phyloP scores from a whole-genome alignment of 148 eudicot genomes.

The Silene latifolia region DNA sequence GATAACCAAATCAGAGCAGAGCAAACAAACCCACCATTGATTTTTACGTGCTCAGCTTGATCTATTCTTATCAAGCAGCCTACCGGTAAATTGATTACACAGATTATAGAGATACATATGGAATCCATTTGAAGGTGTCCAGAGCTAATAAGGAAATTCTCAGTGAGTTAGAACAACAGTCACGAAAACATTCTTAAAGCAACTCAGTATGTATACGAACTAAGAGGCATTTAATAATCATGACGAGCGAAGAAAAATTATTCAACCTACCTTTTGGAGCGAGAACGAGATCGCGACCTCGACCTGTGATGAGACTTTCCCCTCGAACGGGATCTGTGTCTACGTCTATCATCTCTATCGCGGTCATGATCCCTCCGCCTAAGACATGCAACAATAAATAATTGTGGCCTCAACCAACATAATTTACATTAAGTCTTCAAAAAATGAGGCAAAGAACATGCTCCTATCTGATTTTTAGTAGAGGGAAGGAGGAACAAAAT shows the following conservation, averaged over 20 bases:
- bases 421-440: background rate
- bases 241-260: background rate
- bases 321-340: conserved; percentile 55
- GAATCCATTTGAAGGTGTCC: background rate
- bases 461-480: background rate
- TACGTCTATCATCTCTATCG: conserved; percentile 68
- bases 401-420: background rate
- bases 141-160: background rate
- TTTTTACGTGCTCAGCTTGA: background rate
- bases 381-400: conserved; percentile 16
- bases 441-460: background rate
- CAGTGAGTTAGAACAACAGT: too few species aligned
- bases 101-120: too few species aligned
- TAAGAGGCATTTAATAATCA: too few species aligned
- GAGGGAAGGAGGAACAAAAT: background rate
- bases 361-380: conserved; percentile 73
- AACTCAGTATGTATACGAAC: too few species aligned
- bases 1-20: background rate
- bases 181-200: too few species aligned
- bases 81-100: background rate
- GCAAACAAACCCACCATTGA: too few species aligned
- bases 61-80: background rate
- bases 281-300: conserved; percentile 76
- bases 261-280: conserved; percentile 68
- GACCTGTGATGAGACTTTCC: conserved; percentile 72